phyloP scores from a whole-genome alignment of 192 early-diverging fungal genomes.

The Rhizoclosmatium sp. region DNA sequence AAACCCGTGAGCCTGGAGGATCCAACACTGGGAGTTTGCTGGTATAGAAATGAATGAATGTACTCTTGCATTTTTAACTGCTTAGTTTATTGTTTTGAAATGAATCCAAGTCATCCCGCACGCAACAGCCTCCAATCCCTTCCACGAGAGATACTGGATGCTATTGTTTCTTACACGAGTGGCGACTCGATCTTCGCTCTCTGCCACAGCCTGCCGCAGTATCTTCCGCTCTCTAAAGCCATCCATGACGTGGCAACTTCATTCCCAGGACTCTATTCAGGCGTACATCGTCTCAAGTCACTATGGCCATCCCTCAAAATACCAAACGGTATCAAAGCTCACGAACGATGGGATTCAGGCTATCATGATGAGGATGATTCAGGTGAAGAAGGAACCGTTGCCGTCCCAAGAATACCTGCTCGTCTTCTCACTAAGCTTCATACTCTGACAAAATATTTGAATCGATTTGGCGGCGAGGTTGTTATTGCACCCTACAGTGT shows the following conservation, averaged over 20 bases:
- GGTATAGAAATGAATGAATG: too few relatives aligned
- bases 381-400: background rate
- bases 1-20: too few relatives aligned
- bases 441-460: background rate
- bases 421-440: background rate
- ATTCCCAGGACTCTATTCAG: background rate
- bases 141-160: conserved; percentile 6
- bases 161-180: background rate
- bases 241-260: background rate
- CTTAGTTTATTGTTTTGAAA: too few relatives aligned
- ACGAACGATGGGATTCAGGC: background rate
- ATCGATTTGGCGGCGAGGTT: background rate
- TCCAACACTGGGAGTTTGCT: too few relatives aligned
- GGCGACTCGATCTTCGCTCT: background rate
- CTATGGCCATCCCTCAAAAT: background rate
- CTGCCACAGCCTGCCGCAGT: background rate
- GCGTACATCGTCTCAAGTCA: background rate
- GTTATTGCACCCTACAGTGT: background rate
- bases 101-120: too few relatives aligned
- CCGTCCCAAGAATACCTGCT: background rate
- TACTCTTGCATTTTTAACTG: too few relatives aligned
- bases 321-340: background rate
- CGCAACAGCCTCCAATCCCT: background rate
- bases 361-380: background rate
- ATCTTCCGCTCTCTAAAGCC: background rate